Percentiles rank a stretch among this genome's conserved stretches.
Evolutionary conservation across 1,284 basidiomycete genomes (phyloP).

Genomic region (Pholiota adiposa): DNA sequence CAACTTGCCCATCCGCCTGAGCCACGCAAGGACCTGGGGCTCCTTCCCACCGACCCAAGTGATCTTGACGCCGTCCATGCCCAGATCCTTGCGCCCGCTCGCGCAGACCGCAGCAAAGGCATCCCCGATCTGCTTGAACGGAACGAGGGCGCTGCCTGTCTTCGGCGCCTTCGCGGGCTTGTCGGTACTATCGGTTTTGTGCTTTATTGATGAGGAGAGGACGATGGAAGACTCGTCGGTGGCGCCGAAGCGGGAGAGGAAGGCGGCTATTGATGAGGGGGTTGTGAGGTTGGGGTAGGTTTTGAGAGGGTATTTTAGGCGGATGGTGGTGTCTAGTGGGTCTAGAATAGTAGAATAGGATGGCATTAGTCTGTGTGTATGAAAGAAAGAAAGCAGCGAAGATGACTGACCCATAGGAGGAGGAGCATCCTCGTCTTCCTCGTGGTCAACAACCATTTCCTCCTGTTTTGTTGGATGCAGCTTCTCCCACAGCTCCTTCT

Average conservation of each 20-base stretch:
- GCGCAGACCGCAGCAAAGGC: constrained; percentile 75
- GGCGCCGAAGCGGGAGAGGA: constrained; percentile 64
- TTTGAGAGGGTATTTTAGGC: constrained; percentile 67
- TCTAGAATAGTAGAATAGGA: constrained; percentile 39
- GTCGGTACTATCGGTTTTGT: constrained; percentile 36
- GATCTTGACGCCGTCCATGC: constrained; percentile 61
- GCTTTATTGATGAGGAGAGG: constrained; percentile 56
- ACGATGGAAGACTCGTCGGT: constrained; percentile 68
- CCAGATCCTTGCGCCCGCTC: constrained; percentile 52
- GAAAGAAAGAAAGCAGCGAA: not conserved
- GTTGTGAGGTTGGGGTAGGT: constrained; percentile 60
- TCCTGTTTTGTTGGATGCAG: constrained; percentile 36
- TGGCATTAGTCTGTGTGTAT: not conserved
- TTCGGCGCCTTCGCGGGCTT: constrained; percentile 56
- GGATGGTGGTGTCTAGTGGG: constrained; percentile 72
- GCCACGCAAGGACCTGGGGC: constrained; percentile 76
- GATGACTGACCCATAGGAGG: constrained; percentile 55
- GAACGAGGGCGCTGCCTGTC: constrained; percentile 69
- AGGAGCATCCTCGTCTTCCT: constrained; percentile 48
- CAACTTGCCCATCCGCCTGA: constrained; percentile 72
- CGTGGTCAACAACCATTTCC: constrained; percentile 37
- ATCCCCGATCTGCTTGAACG: constrained; percentile 73
- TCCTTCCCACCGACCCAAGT: constrained; percentile 74
- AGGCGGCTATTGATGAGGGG: constrained; percentile 48
- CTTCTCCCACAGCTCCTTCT: constrained; percentile 53